These are phyloP conservation scores for Aspergillus pseudoglaucus DNA, from an alignment of 2,329 filamentous ascomycete species.

Conservation along the genomic window DNA sequence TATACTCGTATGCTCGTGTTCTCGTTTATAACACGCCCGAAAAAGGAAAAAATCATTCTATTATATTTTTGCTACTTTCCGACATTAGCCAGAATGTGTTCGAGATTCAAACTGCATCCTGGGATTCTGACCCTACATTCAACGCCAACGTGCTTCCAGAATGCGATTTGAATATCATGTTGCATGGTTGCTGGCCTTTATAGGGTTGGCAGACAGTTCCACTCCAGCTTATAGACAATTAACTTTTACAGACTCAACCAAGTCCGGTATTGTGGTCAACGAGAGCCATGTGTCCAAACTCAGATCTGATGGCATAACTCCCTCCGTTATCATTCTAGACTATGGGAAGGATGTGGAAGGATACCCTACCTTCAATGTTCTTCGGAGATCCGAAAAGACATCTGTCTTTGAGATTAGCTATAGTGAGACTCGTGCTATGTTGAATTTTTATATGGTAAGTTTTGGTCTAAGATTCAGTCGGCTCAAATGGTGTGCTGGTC, in stretches of 20 bases:
- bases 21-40: neutral
- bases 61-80: neutral
- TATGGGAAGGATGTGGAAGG: constrained; percentile 11
- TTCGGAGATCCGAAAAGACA: constrained; percentile 3
- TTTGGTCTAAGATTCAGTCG: neutral
- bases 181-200: neutral
- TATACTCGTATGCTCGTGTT: neutral
- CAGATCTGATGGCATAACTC: neutral
- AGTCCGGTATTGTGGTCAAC: neutral
- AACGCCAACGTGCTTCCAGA: neutral
- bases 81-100: neutral
- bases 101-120: neutral
- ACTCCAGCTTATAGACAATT: neutral
- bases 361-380: constrained; percentile 6
- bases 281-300: neutral
- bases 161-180: neutral
- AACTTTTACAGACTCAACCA: neutral
- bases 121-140: too few relatives aligned
- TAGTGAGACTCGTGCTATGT: constrained; percentile 7
- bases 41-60: neutral
- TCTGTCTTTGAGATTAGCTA: constrained; percentile 9
- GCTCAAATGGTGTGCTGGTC: neutral
- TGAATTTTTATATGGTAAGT: constrained; percentile 9
- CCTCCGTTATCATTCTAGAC: constrained; percentile 6
- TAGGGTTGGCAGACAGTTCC: neutral